Conservation (phyloP, 768 basidiomycete species). For the Tylopilus felleus region DNA sequence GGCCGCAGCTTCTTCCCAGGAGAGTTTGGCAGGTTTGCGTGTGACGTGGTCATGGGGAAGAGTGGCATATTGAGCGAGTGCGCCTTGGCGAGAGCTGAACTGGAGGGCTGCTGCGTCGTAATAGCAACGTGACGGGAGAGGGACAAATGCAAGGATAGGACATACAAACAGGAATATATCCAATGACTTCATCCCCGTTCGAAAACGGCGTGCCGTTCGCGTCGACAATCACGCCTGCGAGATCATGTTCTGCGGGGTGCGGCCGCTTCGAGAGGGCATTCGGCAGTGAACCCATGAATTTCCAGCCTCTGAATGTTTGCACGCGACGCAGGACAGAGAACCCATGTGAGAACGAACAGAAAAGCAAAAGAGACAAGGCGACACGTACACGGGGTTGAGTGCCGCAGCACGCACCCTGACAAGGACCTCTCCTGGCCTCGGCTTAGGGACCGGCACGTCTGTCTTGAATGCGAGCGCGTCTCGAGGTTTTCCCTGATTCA, state of each 20-base stretch:
- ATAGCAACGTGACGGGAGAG: background rate
- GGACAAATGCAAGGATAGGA: background rate
- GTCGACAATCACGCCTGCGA: constrained; percentile 60
- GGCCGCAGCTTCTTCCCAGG: constrained; percentile 57
- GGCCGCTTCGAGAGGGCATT: constrained; percentile 47
- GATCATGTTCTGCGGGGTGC: constrained; percentile 55
- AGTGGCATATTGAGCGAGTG: constrained; percentile 54
- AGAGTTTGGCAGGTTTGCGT: constrained; percentile 43
- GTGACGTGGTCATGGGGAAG: constrained; percentile 44
- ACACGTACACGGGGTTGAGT: constrained; percentile 63
- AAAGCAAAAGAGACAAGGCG: background rate
- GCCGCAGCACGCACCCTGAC: constrained; percentile 53
- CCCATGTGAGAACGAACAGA: background rate
- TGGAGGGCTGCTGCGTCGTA: constrained; percentile 20
- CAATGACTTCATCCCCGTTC: constrained; percentile 64
- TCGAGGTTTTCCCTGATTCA: constrained; percentile 29
- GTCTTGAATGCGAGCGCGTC: constrained; percentile 28
- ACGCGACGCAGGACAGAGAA: background rate
- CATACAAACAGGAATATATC: constrained; percentile 43
- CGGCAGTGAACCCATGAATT: constrained; percentile 49
- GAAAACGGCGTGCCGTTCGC: constrained; percentile 50
- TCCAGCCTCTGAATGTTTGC: constrained; percentile 47
- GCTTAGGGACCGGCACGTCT: constrained; percentile 32
- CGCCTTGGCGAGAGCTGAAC: constrained; percentile 45
- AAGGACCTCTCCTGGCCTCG: constrained; percentile 43